Conservation (phyloP, 768 basidiomycete genomes). For the Nidularia pulvinata region DNA sequence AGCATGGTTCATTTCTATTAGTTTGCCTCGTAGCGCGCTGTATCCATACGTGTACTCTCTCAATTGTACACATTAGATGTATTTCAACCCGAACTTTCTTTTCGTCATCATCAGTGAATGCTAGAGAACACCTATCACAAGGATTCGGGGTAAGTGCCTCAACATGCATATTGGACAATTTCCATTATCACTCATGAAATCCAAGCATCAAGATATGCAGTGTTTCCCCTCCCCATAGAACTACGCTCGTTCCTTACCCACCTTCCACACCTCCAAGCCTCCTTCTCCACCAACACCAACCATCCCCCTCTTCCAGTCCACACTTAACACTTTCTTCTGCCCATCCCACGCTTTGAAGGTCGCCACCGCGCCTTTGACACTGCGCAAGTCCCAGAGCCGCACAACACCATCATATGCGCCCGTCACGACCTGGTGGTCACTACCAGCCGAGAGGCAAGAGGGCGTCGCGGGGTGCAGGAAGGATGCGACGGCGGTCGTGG, state of each 20-base stretch:
- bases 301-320: conserved; percentile 58
- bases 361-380: conserved; percentile 61
- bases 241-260: conserved; percentile 28
- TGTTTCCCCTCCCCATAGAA: no score
- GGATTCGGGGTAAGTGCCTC: no score
- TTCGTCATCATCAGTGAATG: no score
- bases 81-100: no score
- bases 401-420: conserved; percentile 82
- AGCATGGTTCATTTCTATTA: no score
- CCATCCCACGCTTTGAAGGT: conserved; percentile 64
- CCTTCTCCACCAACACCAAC: conserved; percentile 65
- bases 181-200: no score
- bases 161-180: no score
- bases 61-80: no score
- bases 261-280: conserved; percentile 65
- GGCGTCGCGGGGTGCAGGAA: conserved; percentile 69
- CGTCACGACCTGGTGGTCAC: conserved; percentile 56
- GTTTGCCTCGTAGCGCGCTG: no score
- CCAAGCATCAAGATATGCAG: no score
- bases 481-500: conserved; percentile 29
- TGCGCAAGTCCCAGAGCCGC: conserved; percentile 79
- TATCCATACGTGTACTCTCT: no score
- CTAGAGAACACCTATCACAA: no score
- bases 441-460: conserved; percentile 46
- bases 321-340: conserved; percentile 52